These are phyloP conservation scores for Exutisphaerella laricina DNA, from an alignment of 2,329 filamentous ascomycete genomes.

Conservation along the genomic window DNA sequence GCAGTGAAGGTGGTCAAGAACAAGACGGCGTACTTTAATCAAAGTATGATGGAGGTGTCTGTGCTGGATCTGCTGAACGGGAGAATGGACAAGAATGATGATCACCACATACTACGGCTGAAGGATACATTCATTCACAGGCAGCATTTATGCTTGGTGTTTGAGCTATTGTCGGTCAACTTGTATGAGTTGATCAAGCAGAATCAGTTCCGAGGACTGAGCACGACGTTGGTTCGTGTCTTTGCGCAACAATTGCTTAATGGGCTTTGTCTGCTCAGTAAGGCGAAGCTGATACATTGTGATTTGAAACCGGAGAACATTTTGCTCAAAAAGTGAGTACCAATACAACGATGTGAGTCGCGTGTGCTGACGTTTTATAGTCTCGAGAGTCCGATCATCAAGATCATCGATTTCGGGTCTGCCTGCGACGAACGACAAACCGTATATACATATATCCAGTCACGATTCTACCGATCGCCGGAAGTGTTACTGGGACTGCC, in stretches of 20 bases:
- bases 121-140: conserved; percentile 98
- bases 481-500: conserved; percentile 93
- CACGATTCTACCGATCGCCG: conserved; percentile 92
- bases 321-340: conserved; percentile 75
- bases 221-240: conserved; percentile 92
- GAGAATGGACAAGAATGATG: conserved; percentile 98
- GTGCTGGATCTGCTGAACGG: conserved; percentile 95
- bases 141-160: conserved; percentile 93
- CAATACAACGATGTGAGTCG: not conserved
- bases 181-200: conserved; percentile 99
- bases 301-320: conserved; percentile 99
- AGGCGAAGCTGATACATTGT: conserved; percentile 94
- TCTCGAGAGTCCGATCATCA: conserved; percentile 97
- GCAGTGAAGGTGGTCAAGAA: conserved; percentile 99
- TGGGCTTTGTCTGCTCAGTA: conserved; percentile 85
- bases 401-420: conserved; percentile 99
- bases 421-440: conserved; percentile 98
- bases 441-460: conserved; percentile 99
- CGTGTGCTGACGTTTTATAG: conserved; percentile 34
- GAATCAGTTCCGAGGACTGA: conserved; percentile 95
- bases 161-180: conserved; percentile 94
- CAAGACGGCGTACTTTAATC: conserved; percentile 97
- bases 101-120: conserved; percentile 87
- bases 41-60: conserved; percentile 99
- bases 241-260: conserved; percentile 97